phyloP scores from a whole-genome alignment of 2,329 filamentous ascomycete species.

The Thelonectria olida region DNA sequence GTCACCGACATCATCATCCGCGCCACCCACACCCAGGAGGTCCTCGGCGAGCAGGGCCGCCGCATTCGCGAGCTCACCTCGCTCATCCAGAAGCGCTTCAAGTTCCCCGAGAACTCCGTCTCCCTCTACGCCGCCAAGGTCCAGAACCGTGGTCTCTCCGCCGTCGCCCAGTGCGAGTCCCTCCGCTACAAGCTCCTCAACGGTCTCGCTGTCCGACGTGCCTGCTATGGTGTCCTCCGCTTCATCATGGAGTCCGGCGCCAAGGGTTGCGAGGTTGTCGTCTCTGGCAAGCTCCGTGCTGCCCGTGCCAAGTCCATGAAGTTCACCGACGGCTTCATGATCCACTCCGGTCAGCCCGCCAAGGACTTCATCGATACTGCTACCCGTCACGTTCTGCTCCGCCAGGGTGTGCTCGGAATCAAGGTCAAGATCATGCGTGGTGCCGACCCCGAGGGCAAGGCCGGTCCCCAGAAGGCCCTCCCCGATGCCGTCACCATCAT shows the following conservation, averaged over 20 bases:
- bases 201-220: constrained; percentile 96
- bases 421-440: constrained; percentile 99
- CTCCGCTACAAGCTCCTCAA: constrained; percentile 99
- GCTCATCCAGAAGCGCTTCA: constrained; percentile 99
- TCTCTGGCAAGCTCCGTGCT: constrained; percentile 98
- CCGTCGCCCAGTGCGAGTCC: constrained; percentile 99
- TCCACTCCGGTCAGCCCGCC: constrained; percentile 99
- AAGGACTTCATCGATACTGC: constrained; percentile 99
- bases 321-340: constrained; percentile 99
- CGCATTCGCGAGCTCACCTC: constrained; percentile 99
- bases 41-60: constrained; percentile 99
- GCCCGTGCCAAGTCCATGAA: constrained; percentile 99
- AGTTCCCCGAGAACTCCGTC: constrained; percentile 99
- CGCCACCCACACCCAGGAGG: constrained; percentile 99
- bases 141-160: constrained; percentile 99
- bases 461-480: constrained; percentile 94
- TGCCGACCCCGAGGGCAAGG: constrained; percentile 99
- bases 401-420: constrained; percentile 99
- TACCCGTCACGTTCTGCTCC: constrained; percentile 98
- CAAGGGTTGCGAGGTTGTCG: constrained; percentile 99
- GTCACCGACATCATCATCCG: constrained; percentile 99
- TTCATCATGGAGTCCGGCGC: constrained; percentile 99
- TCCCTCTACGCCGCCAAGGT: constrained; percentile 99
- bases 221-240: constrained; percentile 99
- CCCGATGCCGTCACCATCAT: constrained; percentile 99